These are phyloP conservation scores for Lodderomyces elongisporus DNA, from an alignment of 1,139 yeast genomes.

Conservation along the genomic window DNA sequence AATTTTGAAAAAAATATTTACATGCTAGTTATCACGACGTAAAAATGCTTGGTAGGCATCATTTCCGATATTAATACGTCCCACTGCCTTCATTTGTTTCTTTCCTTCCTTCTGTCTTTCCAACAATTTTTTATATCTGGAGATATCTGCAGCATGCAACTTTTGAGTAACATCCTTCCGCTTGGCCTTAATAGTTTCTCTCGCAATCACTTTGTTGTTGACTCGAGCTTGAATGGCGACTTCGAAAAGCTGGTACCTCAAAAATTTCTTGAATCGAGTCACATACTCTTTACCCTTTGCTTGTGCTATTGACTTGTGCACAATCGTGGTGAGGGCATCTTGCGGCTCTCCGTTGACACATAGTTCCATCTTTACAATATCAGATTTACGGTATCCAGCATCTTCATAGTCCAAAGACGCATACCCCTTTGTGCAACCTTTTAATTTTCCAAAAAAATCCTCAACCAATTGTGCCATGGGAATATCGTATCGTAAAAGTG, in stretches of 20 bases:
- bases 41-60: constrained; percentile 79
- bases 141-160: constrained; percentile 89
- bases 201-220: constrained; percentile 74
- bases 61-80: constrained; percentile 71
- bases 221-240: constrained; percentile 91
- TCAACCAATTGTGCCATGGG: constrained; percentile 91
- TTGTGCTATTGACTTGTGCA: constrained; percentile 77
- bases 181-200: constrained; percentile 91
- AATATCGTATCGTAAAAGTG: constrained; percentile 67
- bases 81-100: constrained; percentile 74
- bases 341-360: constrained; percentile 86
- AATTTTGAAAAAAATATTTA: no score
- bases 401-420: constrained; percentile 95
- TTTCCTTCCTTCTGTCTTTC: constrained; percentile 93
- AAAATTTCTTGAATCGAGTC: constrained; percentile 68
- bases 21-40: constrained; percentile 25
- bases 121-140: constrained; percentile 82
- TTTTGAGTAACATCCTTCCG: constrained; percentile 90
- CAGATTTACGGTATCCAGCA: constrained; percentile 75
- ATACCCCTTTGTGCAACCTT: constrained; percentile 86
- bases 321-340: constrained; percentile 87
- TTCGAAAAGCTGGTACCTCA: constrained; percentile 81
- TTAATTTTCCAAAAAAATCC: constrained; percentile 89
- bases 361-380: constrained; percentile 81
- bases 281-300: constrained; percentile 78